These are phyloP conservation scores for Lineolata rhizophorae DNA, from an alignment of 495 filamentous ascomycete genomes.

Conservation along the genomic window DNA sequence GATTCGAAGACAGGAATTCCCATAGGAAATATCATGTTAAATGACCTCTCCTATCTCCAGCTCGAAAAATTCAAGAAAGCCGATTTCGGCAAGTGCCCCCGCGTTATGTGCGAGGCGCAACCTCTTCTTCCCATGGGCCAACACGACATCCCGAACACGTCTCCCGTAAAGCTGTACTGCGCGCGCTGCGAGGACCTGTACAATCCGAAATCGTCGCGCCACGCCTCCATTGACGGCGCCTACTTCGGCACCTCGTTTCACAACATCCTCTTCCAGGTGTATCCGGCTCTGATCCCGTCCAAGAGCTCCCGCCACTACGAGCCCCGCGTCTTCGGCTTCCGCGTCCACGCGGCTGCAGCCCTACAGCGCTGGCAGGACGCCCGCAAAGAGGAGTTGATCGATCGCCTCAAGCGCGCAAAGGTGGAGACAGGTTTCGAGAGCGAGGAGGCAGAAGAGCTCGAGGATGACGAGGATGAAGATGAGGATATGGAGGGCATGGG, in stretches of 20 bases:
- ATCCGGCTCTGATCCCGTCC: slow-evolving; percentile 64
- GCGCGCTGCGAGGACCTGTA: slow-evolving; percentile 94
- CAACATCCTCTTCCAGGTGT: slow-evolving; percentile 97
- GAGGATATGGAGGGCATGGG: slow-evolving; percentile 23
- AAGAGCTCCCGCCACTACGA: slow-evolving; percentile 74
- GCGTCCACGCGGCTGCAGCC: slow-evolving; percentile 74
- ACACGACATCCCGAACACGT: slow-evolving; percentile 62
- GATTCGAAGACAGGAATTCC: too few species aligned
- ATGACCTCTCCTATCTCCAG: slow-evolving; percentile 26
- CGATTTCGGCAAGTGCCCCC: slow-evolving; percentile 95
- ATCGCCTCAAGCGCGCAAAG: slow-evolving; percentile 31
- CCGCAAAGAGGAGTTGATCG: slow-evolving; percentile 56
- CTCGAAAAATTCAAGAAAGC: slow-evolving; percentile 97
- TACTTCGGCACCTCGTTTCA: slow-evolving; percentile 97
- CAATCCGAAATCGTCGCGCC: slow-evolving; percentile 94
- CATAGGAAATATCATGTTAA: too few species aligned
- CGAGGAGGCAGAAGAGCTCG: slow-evolving; percentile 29
- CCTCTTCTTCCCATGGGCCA: slow-evolving; percentile 85
- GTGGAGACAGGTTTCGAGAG: slow-evolving; percentile 34
- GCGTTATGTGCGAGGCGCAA: slow-evolving; percentile 79
- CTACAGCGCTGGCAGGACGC: slow-evolving; percentile 77
- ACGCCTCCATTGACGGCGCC: slow-evolving; percentile 84
- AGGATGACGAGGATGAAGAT: slow-evolving; percentile 20
- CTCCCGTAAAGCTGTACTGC: slow-evolving; percentile 90
- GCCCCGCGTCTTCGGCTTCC: slow-evolving; percentile 83